A percentile compares a stretch with the other conserved stretches of the same genome.
phyloP scores from a whole-genome alignment of 2,329 filamentous ascomycete genomes.

The Aspergillaceae sp. region DNA sequence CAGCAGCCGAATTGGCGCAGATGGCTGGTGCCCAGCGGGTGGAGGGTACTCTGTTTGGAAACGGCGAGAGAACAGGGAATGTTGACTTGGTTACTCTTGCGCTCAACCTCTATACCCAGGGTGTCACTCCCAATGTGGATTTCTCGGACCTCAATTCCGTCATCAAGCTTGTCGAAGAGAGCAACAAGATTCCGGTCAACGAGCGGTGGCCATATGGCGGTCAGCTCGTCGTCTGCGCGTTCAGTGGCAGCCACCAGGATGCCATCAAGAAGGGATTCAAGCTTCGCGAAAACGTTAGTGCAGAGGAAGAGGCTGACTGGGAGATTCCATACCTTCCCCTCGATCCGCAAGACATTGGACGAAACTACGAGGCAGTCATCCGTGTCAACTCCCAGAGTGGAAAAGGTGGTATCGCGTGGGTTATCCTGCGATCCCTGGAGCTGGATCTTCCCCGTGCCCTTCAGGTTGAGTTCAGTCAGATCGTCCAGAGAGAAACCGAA shows the following conservation, averaged over 20 bases:
- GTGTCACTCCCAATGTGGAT: slow-evolving; percentile 74
- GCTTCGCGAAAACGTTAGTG: slow-evolving; percentile 53
- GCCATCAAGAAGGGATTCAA: slow-evolving; percentile 85
- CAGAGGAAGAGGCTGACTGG: slow-evolving; percentile 65
- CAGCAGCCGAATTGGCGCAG: slow-evolving; percentile 83
- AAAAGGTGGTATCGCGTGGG: slow-evolving; percentile 90
- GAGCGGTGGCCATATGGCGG: slow-evolving; percentile 85
- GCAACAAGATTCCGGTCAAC: slow-evolving; percentile 91
- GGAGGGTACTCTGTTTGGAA: slow-evolving; percentile 88
- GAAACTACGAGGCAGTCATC: slow-evolving; percentile 96
- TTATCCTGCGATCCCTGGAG: slow-evolving; percentile 79
- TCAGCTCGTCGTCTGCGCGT: slow-evolving; percentile 83
- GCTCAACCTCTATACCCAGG: slow-evolving; percentile 91
- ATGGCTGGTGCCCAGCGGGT: slow-evolving; percentile 95
- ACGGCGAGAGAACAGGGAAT: slow-evolving; percentile 91
- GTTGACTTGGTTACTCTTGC: slow-evolving; percentile 89
- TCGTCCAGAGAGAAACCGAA: slow-evolving; percentile 78
- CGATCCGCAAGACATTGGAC: slow-evolving; percentile 85
- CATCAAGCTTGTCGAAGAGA: slow-evolving; percentile 82
- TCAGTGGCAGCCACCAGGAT: slow-evolving; percentile 87
- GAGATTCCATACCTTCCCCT: slow-evolving; percentile 84
- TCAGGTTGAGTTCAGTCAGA: slow-evolving; percentile 80
- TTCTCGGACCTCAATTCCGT: slow-evolving; percentile 81
- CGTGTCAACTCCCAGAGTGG: slow-evolving; percentile 94
- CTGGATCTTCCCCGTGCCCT: slow-evolving; percentile 88